These are phyloP conservation scores for Blastobotrys indianensis DNA, from an alignment of 1,139 yeast genomes.

Conservation along the genomic window DNA sequence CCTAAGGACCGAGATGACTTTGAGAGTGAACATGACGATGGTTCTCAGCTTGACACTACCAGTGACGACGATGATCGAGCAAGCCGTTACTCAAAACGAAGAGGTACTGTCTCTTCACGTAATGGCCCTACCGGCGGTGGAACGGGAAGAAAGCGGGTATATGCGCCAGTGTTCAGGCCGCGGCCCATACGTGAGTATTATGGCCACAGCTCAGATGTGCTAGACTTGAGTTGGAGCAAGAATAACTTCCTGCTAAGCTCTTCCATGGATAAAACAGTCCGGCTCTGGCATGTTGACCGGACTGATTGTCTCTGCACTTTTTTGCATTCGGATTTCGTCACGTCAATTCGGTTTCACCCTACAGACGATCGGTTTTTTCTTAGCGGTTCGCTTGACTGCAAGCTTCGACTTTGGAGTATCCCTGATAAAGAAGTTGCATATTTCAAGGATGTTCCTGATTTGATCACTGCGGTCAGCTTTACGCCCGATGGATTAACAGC, in stretches of 20 bases:
- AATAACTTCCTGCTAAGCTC: conserved; percentile 76
- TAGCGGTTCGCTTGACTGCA: conserved; percentile 77
- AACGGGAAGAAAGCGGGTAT: conserved; percentile 26
- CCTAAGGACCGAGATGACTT: conserved; percentile 20
- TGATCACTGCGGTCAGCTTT: conserved; percentile 65
- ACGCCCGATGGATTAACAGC: conserved; percentile 64
- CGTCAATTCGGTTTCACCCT: conserved; percentile 78
- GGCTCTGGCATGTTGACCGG: conserved; percentile 79
- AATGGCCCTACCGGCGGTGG: conserved; percentile 3
- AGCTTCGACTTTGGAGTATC: conserved; percentile 78
- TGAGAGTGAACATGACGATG: conserved; percentile 2
- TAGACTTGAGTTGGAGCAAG: conserved; percentile 82
- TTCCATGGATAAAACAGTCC: conserved; percentile 80
- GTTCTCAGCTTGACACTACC: not conserved
- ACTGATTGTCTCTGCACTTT: conserved; percentile 58
- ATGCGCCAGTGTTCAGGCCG: conserved; percentile 80
- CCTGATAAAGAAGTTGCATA: conserved; percentile 60
- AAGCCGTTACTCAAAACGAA: conserved; percentile 1
- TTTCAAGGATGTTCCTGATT: conserved; percentile 38
- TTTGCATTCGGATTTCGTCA: conserved; percentile 73
- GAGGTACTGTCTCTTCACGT: not conserved
- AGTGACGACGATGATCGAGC: conserved; percentile 8
- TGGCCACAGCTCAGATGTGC: conserved; percentile 66
- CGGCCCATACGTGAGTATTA: conserved; percentile 53
- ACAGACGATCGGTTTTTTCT: conserved; percentile 81